A percentile compares a stretch with the other conserved stretches of the same genome.
Evolutionary conservation across 495 filamentous ascomycete genomes (phyloP).

Genomic region (Cercophora scortea): DNA sequence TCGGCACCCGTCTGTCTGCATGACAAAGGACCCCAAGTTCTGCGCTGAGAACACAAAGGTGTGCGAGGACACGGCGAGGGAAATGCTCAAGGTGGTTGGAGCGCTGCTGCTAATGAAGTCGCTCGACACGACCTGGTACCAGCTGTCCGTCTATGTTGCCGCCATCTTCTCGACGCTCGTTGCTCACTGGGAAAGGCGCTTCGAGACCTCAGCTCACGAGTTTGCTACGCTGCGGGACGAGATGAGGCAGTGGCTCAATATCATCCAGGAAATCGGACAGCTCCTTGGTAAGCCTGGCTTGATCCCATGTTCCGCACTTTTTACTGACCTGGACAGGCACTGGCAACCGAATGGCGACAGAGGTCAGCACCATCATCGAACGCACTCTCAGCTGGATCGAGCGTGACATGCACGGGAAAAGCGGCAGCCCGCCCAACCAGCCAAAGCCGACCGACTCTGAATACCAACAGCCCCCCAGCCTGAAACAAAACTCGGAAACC

Average conservation of each 20-base stretch:
- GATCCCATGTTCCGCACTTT: not conserved
- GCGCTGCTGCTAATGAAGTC: constrained; percentile 54
- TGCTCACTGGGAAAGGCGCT: constrained; percentile 56
- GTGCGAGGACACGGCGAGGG: constrained; percentile 57
- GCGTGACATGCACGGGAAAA: constrained; percentile 26
- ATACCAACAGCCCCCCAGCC: not conserved
- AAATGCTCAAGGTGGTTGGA: constrained; percentile 53
- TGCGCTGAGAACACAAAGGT: constrained; percentile 57
- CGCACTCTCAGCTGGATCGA: constrained; percentile 39
- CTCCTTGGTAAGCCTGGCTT: constrained; percentile 47
- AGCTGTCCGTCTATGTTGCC: constrained; percentile 59
- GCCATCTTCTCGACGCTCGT: constrained; percentile 68
- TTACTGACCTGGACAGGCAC: constrained; percentile 17
- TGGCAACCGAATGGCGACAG: constrained; percentile 24
- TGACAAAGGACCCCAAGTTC: constrained; percentile 51
- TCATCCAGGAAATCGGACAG: constrained; percentile 57
- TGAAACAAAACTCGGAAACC: not conserved
- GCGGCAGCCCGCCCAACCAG: constrained; percentile 9
- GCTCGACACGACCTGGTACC: constrained; percentile 79
- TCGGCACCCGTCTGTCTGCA: constrained; percentile 64
- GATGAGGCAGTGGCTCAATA: constrained; percentile 60
- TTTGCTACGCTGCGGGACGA: constrained; percentile 51
- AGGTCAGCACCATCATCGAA: constrained; percentile 32
- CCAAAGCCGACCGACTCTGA: constrained; percentile 1
- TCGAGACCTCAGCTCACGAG: constrained; percentile 46